These are phyloP conservation scores for Calonectria crousiana DNA, from an alignment of 2,329 filamentous ascomycete species.

Conservation along the genomic window DNA sequence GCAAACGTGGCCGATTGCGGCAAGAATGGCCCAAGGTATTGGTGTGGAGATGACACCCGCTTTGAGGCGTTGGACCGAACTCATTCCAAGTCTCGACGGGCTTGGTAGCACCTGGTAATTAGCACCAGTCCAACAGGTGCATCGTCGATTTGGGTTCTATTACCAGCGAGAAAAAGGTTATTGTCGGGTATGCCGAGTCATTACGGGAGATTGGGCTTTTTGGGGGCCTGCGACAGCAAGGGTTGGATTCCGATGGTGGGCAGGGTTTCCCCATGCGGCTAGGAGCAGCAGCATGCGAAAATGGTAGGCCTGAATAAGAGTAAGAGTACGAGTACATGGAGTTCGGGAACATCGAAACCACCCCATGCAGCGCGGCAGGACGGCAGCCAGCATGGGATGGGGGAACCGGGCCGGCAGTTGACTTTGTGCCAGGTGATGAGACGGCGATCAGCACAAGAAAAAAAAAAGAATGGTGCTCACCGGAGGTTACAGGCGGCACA, in stretches of 20 bases:
- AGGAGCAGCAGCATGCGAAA: background rate
- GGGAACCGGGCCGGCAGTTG: slow-evolving; percentile 6
- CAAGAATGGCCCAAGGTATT: background rate
- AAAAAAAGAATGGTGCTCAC: background rate
- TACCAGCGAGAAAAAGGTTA: background rate
- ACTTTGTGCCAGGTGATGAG: background rate
- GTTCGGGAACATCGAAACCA: background rate
- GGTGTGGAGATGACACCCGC: slow-evolving; percentile 16
- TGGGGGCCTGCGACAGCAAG: background rate
- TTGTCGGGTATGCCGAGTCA: slow-evolving; percentile 1
- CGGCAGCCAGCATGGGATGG: background rate
- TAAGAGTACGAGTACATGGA: slow-evolving; percentile 21
- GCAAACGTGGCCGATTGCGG: slow-evolving; percentile 8
- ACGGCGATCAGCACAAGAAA: background rate
- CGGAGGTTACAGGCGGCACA: background rate
- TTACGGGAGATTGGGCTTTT: background rate
- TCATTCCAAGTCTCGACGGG: background rate
- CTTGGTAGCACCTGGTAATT: background rate
- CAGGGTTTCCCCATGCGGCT: background rate
- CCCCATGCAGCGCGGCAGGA: background rate
- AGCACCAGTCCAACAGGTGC: background rate
- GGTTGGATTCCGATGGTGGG: slow-evolving; percentile 9
- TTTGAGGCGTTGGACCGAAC: background rate
- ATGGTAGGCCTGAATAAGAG: slow-evolving; percentile 19
- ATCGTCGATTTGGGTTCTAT: slow-evolving; percentile 3